Conservation (phyloP, 208 protist genomes). For the Acanthamoeba sp. region DNA sequence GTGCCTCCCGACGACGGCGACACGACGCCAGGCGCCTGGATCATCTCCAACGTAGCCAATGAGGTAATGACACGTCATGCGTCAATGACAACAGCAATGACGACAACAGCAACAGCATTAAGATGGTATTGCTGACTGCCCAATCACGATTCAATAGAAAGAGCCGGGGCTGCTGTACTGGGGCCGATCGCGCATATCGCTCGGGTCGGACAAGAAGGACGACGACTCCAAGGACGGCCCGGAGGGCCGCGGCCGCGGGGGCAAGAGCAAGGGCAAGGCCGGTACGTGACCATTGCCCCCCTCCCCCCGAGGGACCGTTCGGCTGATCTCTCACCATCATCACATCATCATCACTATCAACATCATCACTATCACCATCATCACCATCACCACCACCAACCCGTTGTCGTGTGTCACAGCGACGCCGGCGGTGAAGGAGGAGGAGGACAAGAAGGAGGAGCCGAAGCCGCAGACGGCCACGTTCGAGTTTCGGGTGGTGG, state of each 20-base stretch:
- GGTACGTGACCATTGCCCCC: not conserved
- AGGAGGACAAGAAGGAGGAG: slow-evolving; percentile 54
- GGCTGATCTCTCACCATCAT: no score
- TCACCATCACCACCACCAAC: no score
- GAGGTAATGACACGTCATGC: not conserved
- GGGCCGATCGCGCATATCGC: slow-evolving; percentile 18
- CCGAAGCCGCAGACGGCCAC: slow-evolving; percentile 1
- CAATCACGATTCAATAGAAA: not conserved
- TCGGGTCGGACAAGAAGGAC: slow-evolving; percentile 22
- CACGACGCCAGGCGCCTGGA: not conserved
- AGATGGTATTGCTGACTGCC: no score
- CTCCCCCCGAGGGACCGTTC: no score
- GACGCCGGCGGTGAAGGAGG: slow-evolving; percentile 24
- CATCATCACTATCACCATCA: no score
- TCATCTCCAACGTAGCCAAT: not conserved
- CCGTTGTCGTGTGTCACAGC: no score
- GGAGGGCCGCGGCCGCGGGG: slow-evolving; percentile 19
- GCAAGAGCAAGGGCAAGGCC: slow-evolving; percentile 30
- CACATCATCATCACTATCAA: no score
- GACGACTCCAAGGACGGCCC: not conserved
- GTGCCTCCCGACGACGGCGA: slow-evolving; percentile 12
- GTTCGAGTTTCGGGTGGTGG: slow-evolving; percentile 42
- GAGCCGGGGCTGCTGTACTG: slow-evolving; percentile 47
- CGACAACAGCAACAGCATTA: not conserved
- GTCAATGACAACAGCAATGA: not conserved